Evolutionary conservation across 306 rosid genomes (phyloP).

Genomic region (Fagus sylvatica): DNA sequence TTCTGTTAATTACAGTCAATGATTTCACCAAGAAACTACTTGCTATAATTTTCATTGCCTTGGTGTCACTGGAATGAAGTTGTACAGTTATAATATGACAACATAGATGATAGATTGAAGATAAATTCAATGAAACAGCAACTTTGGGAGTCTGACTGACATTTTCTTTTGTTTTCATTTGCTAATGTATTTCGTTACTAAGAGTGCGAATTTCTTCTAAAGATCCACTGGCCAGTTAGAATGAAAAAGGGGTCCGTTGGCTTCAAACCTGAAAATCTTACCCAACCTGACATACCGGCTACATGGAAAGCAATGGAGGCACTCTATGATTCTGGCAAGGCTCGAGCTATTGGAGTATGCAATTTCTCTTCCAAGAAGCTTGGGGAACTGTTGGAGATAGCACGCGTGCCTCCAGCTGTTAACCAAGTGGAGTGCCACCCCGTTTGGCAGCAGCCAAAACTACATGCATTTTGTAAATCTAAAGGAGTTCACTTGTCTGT

Average conservation of each 20-base stretch:
- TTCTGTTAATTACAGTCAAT: neutral
- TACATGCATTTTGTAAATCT: slow-evolving; percentile 20
- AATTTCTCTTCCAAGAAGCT: slow-evolving; percentile 29
- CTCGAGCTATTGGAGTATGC: slow-evolving; percentile 20
- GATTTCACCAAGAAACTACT: too few relatives aligned
- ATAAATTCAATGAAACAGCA: too few relatives aligned
- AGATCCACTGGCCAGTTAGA: neutral
- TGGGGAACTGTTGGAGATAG: slow-evolving; percentile 16
- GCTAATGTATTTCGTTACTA: neutral
- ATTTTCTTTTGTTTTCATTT: neutral
- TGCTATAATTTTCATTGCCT: too few relatives aligned
- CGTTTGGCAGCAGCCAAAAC: slow-evolving; percentile 16
- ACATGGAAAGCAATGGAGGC: slow-evolving; percentile 27
- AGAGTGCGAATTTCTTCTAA: neutral
- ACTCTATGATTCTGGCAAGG: slow-evolving; percentile 17
- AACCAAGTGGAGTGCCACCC: slow-evolving; percentile 9
- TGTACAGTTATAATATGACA: too few relatives aligned
- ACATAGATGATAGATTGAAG: too few relatives aligned
- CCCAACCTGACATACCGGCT: slow-evolving; percentile 33
- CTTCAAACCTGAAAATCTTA: slow-evolving; percentile 34
- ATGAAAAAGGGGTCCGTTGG: slow-evolving; percentile 10
- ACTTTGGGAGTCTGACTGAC: too few relatives aligned
- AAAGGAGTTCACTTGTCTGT: slow-evolving; percentile 24
- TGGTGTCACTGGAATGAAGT: too few relatives aligned
- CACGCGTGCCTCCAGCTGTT: slow-evolving; percentile 15